Conservation (phyloP, 768 basidiomycete genomes). For the Clitopilus passeckerianus region DNA sequence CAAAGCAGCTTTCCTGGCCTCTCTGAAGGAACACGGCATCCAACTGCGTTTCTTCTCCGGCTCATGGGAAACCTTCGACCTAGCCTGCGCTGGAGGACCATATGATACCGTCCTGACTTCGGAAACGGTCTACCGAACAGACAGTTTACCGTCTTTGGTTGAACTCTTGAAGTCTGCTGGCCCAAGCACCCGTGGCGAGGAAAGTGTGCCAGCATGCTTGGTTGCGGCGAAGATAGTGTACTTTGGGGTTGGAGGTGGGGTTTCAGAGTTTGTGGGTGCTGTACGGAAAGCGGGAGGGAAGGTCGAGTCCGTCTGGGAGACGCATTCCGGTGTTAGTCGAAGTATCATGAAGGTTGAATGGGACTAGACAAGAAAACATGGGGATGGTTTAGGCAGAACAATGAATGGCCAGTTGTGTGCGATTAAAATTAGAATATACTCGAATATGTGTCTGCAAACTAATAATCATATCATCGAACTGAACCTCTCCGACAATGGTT, state of each 20-base stretch:
- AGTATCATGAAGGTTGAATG: slow-evolving; percentile 63
- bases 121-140: slow-evolving; percentile 85
- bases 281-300: slow-evolving; percentile 41
- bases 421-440: background rate
- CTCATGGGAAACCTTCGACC: slow-evolving; percentile 63
- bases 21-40: slow-evolving; percentile 51
- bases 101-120: slow-evolving; percentile 83
- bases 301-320: slow-evolving; percentile 63
- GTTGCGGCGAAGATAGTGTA: slow-evolving; percentile 91
- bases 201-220: slow-evolving; percentile 42
- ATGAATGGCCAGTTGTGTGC: background rate
- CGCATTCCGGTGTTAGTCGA: slow-evolving; percentile 64
- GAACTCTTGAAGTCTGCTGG: slow-evolving; percentile 41
- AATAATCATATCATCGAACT: background rate
- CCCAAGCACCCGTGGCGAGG: slow-evolving; percentile 6
- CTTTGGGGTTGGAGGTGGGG: slow-evolving; percentile 92
- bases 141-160: slow-evolving; percentile 59
- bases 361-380: slow-evolving; percentile 14
- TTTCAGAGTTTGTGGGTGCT: slow-evolving; percentile 63
- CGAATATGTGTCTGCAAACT: background rate
- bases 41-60: slow-evolving; percentile 75
- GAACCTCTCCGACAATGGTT: background rate
- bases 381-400: too few relatives aligned
- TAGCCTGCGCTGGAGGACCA: slow-evolving; percentile 20
- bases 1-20: slow-evolving; percentile 55